phyloP scores from a whole-genome alignment of 306 rosid species.

The Oxytropis ochrocephala region DNA sequence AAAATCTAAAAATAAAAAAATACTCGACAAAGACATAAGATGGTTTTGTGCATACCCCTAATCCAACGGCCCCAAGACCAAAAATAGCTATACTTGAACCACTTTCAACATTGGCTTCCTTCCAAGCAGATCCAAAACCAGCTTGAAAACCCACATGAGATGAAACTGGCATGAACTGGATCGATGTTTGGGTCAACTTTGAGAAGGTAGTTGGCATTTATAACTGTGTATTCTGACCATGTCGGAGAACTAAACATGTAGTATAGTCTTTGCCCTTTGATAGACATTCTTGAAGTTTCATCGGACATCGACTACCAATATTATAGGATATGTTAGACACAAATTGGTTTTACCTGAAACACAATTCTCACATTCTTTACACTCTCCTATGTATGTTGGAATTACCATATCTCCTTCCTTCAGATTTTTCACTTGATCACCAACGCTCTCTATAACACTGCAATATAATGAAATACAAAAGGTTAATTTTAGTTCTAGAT shows the following conservation, averaged over 20 bases:
- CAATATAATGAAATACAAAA: neutral
- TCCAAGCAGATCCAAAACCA: slow-evolving; percentile 33
- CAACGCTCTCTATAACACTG: slow-evolving; percentile 26
- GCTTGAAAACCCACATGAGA: slow-evolving; percentile 37
- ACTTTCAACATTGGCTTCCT: slow-evolving; percentile 21
- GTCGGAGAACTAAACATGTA: slow-evolving; percentile 19
- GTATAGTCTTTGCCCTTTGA: neutral
- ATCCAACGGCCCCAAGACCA: slow-evolving; percentile 34
- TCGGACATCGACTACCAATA: slow-evolving; percentile 20
- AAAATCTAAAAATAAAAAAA: too few species aligned
- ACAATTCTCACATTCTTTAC: slow-evolving; percentile 27
- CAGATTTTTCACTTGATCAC: slow-evolving; percentile 17
- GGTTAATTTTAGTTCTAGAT: neutral
- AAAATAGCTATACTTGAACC: slow-evolving; percentile 26
- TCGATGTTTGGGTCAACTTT: slow-evolving; percentile 24
- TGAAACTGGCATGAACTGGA: slow-evolving; percentile 27
- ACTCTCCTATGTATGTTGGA: slow-evolving; percentile 29
- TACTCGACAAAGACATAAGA: too few species aligned
- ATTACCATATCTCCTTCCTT: slow-evolving; percentile 24
- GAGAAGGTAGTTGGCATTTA: slow-evolving; percentile 10
- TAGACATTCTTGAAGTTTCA: slow-evolving; percentile 23
- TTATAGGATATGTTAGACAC: slow-evolving; percentile 10
- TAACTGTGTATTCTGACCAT: slow-evolving; percentile 28
- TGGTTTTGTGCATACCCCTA: slow-evolving; percentile 16
- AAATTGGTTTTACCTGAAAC: slow-evolving; percentile 23